Percentiles rank a stretch among this genome's conserved stretches.
Conservation (phyloP, 441 rosid species). For the Euphorbia schlechtendalii region DNA sequence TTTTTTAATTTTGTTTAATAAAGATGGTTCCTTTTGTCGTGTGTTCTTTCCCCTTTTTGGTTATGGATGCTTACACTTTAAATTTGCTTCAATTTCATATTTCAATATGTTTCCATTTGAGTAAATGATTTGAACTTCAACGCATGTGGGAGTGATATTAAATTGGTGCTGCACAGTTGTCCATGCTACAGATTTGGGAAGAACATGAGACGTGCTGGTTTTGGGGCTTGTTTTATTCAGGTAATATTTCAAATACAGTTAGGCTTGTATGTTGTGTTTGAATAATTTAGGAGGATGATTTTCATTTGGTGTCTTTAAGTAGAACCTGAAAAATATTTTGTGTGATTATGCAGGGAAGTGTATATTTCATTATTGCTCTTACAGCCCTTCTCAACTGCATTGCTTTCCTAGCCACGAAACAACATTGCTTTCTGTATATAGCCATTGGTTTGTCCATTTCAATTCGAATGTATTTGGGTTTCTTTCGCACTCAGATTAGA, state of each 20-base stretch:
- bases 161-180: conserved; percentile 64
- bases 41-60: neutral
- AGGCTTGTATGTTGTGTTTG: neutral
- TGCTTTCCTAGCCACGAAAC: conserved; percentile 49
- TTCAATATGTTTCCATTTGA: neutral
- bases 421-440: conserved; percentile 58
- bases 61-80: no score
- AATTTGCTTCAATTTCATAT: neutral
- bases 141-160: no score
- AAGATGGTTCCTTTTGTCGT: no score
- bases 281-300: neutral
- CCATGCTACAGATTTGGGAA: conserved; percentile 88
- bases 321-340: conserved; percentile 6
- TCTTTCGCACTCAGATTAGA: conserved; percentile 60
- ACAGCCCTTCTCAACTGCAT: conserved; percentile 39
- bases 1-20: no score
- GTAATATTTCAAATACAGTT: conserved; percentile 28
- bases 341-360: conserved; percentile 50
- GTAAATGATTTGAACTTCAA: neutral
- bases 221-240: conserved; percentile 81
- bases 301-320: neutral
- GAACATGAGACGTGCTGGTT: conserved; percentile 82
- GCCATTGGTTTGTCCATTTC: conserved; percentile 44
- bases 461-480: conserved; percentile 58
- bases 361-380: conserved; percentile 45